Evolutionary conservation across 1,284 basidiomycete species (phyloP).

Genomic region (Marasmius oreades): DNA sequence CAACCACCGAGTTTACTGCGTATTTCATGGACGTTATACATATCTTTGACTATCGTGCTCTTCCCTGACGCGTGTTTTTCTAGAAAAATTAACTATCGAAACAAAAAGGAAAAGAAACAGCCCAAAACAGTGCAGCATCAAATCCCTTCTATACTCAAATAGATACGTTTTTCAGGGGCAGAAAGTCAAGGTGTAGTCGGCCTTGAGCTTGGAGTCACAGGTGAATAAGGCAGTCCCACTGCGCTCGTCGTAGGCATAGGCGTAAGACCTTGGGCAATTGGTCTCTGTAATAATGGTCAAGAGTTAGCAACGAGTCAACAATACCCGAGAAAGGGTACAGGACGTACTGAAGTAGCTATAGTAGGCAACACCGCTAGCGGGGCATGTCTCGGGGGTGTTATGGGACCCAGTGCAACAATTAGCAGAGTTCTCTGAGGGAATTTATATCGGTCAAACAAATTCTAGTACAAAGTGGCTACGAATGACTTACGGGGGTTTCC

Average conservation of each 20-base stretch:
- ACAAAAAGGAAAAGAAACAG: no score
- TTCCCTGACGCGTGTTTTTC: no score
- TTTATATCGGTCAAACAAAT: background rate
- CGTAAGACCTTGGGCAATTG: slow-evolving; percentile 52
- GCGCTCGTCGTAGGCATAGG: slow-evolving; percentile 53
- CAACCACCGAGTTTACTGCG: no score
- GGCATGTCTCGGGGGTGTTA: background rate
- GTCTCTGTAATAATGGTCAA: slow-evolving; percentile 25
- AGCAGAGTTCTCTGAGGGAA: background rate
- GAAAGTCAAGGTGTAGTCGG: slow-evolving; percentile 55
- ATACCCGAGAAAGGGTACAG: no score
- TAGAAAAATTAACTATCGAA: no score
- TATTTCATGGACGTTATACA: no score
- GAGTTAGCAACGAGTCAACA: background rate
- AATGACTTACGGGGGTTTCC: slow-evolving; percentile 36
- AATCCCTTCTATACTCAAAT: no score
- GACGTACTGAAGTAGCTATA: slow-evolving; percentile 2
- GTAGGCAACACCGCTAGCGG: background rate
- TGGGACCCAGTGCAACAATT: background rate
- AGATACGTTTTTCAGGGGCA: slow-evolving; percentile 34
- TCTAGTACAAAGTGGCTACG: slow-evolving; percentile 34
- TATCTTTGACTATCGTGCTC: no score
- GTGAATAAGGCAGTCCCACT: slow-evolving; percentile 50
- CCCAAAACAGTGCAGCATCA: no score
- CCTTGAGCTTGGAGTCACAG: slow-evolving; percentile 36